These are phyloP conservation scores for Auricularia sp. DNA, from an alignment of 768 basidiomycete genomes.

Conservation along the genomic window DNA sequence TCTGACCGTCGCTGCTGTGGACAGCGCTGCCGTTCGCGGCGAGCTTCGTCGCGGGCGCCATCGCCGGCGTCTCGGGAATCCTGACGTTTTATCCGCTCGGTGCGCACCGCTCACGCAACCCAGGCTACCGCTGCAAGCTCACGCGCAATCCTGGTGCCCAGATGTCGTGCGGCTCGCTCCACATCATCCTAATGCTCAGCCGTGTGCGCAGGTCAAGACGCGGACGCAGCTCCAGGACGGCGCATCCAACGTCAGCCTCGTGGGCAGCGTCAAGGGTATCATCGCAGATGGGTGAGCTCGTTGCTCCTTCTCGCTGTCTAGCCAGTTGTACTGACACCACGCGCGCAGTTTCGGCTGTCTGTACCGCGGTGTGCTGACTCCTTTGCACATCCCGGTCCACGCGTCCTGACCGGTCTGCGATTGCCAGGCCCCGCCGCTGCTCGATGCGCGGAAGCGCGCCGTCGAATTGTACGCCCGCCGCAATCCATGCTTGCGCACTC, in stretches of 20 bases:
- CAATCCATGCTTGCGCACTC: conserved; percentile 8
- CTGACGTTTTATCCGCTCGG: conserved; percentile 83
- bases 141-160: conserved; percentile 21
- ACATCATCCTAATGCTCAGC: too few relatives aligned
- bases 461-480: conserved; percentile 71
- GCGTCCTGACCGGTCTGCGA: too few relatives aligned
- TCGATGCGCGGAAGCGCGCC: conserved; percentile 97
- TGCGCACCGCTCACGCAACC: conserved; percentile 27
- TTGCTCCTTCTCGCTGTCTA: conserved; percentile 4
- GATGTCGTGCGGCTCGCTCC: conserved; percentile 57
- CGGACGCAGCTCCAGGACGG: conserved; percentile 95
- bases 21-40: conserved; percentile 76
- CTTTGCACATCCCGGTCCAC: too few relatives aligned
- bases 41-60: conserved; percentile 91
- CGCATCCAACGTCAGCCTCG: conserved; percentile 61
- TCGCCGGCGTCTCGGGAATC: conserved; percentile 67
- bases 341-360: conserved; percentile 44
- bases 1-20: too few relatives aligned
- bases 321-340: conserved; percentile 1
- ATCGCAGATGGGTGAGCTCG: conserved; percentile 73
- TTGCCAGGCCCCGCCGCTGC: conserved; percentile 77
- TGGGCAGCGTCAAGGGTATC: conserved; percentile 76
- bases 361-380: conserved; percentile 42
- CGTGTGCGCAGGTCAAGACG: conserved; percentile 70
- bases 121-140: conserved; percentile 1